Conservation (phyloP, 2,329 filamentous ascomycete species). For the Sclerotinia sclerotiorum region DNA sequence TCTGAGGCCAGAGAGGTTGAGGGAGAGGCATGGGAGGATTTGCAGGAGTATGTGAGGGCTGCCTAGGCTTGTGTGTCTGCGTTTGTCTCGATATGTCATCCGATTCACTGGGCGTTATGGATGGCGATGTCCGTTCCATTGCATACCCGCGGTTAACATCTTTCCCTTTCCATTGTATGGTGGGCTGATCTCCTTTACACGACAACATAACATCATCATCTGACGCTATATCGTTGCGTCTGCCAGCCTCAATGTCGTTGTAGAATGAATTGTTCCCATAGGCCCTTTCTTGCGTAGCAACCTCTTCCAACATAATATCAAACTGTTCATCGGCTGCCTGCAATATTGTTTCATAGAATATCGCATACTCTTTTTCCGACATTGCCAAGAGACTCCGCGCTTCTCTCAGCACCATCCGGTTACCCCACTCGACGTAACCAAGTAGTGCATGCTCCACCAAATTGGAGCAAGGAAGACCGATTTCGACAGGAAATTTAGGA, state of each 20-base stretch:
- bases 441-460: neutral
- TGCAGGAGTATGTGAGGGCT: neutral
- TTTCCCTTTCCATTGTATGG: neutral
- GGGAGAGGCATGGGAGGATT: neutral
- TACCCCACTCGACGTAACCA: neutral
- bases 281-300: neutral
- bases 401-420: neutral
- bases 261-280: neutral
- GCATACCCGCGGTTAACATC: neutral
- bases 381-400: neutral
- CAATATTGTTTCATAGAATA: neutral
- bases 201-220: neutral
- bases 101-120: neutral
- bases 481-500: neutral
- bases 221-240: neutral
- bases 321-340: neutral
- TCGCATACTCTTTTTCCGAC: neutral
- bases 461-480: neutral
- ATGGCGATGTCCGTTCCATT: neutral
- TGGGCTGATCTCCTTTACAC: neutral
- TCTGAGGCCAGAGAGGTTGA: neutral
- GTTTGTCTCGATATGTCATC: neutral
- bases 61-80: neutral
- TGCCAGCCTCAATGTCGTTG: neutral
- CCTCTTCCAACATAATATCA: neutral